Percentiles rank a stretch among this genome's conserved stretches.
Evolutionary conservation across 2,329 filamentous ascomycete species (phyloP).

Genomic region (Tolypocladium capitatum): DNA sequence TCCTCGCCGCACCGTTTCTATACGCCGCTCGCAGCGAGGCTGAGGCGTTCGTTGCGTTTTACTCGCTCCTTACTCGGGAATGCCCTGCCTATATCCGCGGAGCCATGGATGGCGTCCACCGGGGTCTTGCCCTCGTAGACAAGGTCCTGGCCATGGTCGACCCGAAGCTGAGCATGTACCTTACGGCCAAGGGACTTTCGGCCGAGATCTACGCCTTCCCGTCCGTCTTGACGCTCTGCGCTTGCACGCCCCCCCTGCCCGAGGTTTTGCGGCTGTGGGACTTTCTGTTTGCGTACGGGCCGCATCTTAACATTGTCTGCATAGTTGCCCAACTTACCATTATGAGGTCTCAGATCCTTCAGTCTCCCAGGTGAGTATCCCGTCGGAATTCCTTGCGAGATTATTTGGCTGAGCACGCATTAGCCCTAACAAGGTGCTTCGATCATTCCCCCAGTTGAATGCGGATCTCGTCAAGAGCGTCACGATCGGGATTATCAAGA

Average conservation of each 20-base stretch:
- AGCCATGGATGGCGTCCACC: constrained; percentile 94
- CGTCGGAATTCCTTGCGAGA: too few relatives aligned
- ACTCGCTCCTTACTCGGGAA: constrained; percentile 74
- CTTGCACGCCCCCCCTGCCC: constrained; percentile 86
- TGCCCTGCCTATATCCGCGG: constrained; percentile 89
- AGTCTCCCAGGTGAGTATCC: constrained; percentile 57
- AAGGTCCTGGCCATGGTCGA: constrained; percentile 86
- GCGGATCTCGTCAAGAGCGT: constrained; percentile 74
- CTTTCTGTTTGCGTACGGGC: constrained; percentile 90
- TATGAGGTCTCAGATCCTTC: constrained; percentile 71
- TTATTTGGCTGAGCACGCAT: constrained; percentile 8
- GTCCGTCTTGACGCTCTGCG: constrained; percentile 84
- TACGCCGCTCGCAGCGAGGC: constrained; percentile 91
- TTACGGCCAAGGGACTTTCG: constrained; percentile 75
- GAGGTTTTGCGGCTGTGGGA: constrained; percentile 94
- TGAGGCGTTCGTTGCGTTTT: constrained; percentile 85
- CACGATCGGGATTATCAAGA: constrained; percentile 74
- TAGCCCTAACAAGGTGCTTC: constrained; percentile 85
- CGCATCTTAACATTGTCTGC: constrained; percentile 88
- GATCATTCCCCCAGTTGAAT: constrained; percentile 73
- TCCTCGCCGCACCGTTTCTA: constrained; percentile 86
- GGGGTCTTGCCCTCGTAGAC: constrained; percentile 80
- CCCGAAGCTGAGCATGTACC: constrained; percentile 69
- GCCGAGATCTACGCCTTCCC: constrained; percentile 96
- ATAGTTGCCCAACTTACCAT: constrained; percentile 91